Conservation (phyloP, 805 yeast genomes). For the Debaryomyces hansenii region DNA sequence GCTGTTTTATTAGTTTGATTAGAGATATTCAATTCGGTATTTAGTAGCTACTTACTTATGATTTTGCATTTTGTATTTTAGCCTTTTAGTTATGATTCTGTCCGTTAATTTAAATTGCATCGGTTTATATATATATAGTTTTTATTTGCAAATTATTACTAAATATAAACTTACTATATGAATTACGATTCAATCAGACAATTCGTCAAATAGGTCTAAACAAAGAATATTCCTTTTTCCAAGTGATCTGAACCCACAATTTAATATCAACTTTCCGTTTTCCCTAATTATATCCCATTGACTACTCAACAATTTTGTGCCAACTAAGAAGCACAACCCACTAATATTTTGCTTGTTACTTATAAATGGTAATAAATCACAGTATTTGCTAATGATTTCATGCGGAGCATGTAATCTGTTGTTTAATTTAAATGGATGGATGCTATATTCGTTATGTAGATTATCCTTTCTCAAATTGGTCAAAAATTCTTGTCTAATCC, state of each 20-base stretch:
- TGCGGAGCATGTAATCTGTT: constrained; percentile 18
- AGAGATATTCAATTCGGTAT: constrained; percentile 1
- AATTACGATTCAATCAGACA: background rate
- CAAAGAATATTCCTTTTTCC: constrained; percentile 38
- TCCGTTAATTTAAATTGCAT: constrained; percentile 5
- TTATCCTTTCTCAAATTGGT: constrained; percentile 23
- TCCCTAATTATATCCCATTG: constrained; percentile 46
- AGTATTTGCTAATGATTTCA: constrained; percentile 31
- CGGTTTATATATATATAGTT: constrained; percentile 1
- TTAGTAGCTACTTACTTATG: constrained; percentile 1
- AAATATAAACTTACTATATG: background rate
- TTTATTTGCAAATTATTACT: background rate
- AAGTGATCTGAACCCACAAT: constrained; percentile 41
- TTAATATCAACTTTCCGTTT: constrained; percentile 40
- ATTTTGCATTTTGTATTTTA: constrained; percentile 10
- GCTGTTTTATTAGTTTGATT: constrained; percentile 77
- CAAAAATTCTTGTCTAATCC: constrained; percentile 36
- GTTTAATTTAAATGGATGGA: constrained; percentile 20
- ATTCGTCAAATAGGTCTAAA: constrained; percentile 32
- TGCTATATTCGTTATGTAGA: constrained; percentile 19
- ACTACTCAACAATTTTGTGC: constrained; percentile 33
- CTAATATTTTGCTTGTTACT: constrained; percentile 37
- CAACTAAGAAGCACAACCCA: constrained; percentile 43
- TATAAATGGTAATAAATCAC: constrained; percentile 32
- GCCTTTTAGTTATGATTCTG: constrained; percentile 1